Base-by-base conservation (phyloP, 129 eudicot species). In the Centrapalus pauciflorus region DNA sequence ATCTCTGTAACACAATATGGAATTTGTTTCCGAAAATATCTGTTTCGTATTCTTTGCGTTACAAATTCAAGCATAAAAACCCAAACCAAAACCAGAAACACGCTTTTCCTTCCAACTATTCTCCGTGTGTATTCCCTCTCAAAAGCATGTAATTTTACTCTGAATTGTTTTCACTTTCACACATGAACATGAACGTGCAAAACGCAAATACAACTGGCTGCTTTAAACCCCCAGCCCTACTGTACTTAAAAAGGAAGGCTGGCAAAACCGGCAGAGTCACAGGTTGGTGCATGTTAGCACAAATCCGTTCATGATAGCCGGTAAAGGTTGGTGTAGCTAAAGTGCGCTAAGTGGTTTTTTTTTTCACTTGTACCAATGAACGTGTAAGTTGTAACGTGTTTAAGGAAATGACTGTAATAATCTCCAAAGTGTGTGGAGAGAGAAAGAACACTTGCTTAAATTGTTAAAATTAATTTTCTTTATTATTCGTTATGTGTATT, bases 341-440 rank as follows among this genome's bases (percentile, higher is more conserved):
- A 66, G 10, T 69, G 34, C 70, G 80, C 87, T 14, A 77, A 77
- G 29, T 51, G 66, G 61, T n/a, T 50, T 57, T 43, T 45, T 59
- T 48, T 56, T 69, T 66, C 28, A 37, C 37, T 55, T 23, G 30
- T 27, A 26, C 52, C 38, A 55, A 21, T 24, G 62, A 72, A 78
- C 72, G 77, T 74, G 81, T 28, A n/a, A n/a, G n/a, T n/a, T n/a
- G n/a, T n/a, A n/a, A n/a, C 72, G 77, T 74, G 81, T 28, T 67
- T 58, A 28, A 30, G 21, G 40, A 50, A 23, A 67, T 32, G 7
- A 52, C 24, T 67, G 55, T 77, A 64, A 77, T 13, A 25, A 63
- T 63, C 55, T 21, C 69, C 55, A 6, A 78, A 21, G 70, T 55
- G 49, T 75, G 52, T 51, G 91, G 82, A 60, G 61, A 40, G 70